A percentile compares a stretch with the other conserved stretches of the same genome.
phyloP scores from a whole-genome alignment of 768 basidiomycete species.

The Russula ochroleuca region DNA sequence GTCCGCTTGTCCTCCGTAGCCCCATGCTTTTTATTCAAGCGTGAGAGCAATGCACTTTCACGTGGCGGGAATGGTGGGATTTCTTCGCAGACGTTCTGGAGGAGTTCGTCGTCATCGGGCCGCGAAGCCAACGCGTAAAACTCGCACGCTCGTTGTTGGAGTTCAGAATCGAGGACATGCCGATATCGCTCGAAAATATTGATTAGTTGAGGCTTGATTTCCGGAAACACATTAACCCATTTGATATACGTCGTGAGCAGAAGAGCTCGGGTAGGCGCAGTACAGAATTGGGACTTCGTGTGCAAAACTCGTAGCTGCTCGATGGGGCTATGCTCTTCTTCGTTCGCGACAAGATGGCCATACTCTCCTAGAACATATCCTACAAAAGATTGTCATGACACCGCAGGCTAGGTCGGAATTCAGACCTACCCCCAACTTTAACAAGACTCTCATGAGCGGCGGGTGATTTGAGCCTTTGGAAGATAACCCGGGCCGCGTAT shows the following conservation, averaged over 20 bases:
- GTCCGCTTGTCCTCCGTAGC: slow-evolving; percentile 94
- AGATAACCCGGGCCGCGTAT: slow-evolving; percentile 90
- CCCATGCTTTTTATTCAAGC: slow-evolving; percentile 83
- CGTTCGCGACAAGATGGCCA: slow-evolving; percentile 95
- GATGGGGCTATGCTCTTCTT: slow-evolving; percentile 84
- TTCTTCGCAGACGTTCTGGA: slow-evolving; percentile 95
- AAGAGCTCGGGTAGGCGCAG: slow-evolving; percentile 85
- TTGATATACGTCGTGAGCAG: slow-evolving; percentile 97
- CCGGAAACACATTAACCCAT: slow-evolving; percentile 99
- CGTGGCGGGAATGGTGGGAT: slow-evolving; percentile 98
- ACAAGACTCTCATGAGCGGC: slow-evolving; percentile 90
- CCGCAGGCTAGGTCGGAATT: not conserved
- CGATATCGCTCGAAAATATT: slow-evolving; percentile 96
- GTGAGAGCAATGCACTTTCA: slow-evolving; percentile 81
- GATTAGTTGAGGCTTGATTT: slow-evolving; percentile 90
- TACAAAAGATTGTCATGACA: slow-evolving; percentile 32
- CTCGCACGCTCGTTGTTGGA: slow-evolving; percentile 98
- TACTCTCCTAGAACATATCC: slow-evolving; percentile 98
- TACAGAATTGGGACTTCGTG: slow-evolving; percentile 91
- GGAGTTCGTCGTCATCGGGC: slow-evolving; percentile 84
- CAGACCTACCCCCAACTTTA: slow-evolving; percentile 83
- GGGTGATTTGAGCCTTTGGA: slow-evolving; percentile 82
- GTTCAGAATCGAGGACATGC: slow-evolving; percentile 94
- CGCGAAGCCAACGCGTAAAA: slow-evolving; percentile 84
- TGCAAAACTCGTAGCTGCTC: slow-evolving; percentile 94